Evolutionary conservation across 2,329 filamentous ascomycete species (phyloP).

Genomic region (Zasmidium citrigriseum): DNA sequence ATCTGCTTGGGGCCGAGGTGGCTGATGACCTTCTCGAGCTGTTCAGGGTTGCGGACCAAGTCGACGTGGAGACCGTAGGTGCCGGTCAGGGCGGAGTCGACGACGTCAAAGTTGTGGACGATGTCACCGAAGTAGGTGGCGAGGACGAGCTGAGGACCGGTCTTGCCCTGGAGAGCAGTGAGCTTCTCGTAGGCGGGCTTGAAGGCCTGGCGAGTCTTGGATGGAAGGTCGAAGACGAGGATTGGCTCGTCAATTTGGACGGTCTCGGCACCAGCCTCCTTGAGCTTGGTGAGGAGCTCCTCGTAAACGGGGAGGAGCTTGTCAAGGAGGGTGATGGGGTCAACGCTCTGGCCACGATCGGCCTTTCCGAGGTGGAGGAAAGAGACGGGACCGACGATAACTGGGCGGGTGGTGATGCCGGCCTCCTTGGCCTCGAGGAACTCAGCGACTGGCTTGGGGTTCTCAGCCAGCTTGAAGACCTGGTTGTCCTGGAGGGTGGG

Average conservation of each 20-base stretch:
- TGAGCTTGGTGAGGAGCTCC: conserved; percentile 88
- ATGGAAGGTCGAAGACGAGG: conserved; percentile 88
- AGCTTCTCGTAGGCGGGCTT: conserved; percentile 96
- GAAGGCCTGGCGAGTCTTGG: conserved; percentile 94
- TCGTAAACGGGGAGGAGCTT: conserved; percentile 94
- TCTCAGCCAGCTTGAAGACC: conserved; percentile 82
- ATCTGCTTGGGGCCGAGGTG: conserved; percentile 86
- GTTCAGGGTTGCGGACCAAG: conserved; percentile 96
- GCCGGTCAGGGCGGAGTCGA: conserved; percentile 67
- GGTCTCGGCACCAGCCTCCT: conserved; percentile 91
- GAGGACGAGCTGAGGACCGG: conserved; percentile 84
- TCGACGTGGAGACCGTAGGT: conserved; percentile 90
- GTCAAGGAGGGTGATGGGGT: conserved; percentile 90
- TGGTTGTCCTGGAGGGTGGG: conserved; percentile 96
- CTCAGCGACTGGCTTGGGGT: conserved; percentile 91
- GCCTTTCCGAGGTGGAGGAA: conserved; percentile 98
- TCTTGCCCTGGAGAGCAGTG: conserved; percentile 65
- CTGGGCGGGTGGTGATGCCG: conserved; percentile 87
- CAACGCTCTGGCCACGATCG: conserved; percentile 88
- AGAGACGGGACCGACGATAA: conserved; percentile 92
- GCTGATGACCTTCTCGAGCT: conserved; percentile 81
- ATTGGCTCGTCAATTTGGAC: conserved; percentile 99
- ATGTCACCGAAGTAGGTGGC: conserved; percentile 99
- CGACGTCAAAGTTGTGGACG: conserved; percentile 94
- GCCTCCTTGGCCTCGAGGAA: conserved; percentile 98